Conservation (phyloP, 495 filamentous ascomycete genomes). For the Alectoria sarmentosa region DNA sequence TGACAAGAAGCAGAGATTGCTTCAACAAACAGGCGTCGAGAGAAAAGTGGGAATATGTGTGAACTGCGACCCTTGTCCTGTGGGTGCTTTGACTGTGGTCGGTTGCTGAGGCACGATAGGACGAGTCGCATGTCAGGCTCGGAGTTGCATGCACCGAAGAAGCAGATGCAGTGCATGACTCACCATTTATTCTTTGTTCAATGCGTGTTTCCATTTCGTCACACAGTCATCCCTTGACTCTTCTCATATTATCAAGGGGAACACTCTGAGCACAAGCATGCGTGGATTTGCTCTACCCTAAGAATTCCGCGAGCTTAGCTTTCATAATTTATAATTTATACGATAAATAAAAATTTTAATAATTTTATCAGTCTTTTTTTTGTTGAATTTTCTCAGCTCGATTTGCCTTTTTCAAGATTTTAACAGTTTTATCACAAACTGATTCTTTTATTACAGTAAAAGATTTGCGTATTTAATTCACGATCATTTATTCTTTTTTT, state of each 20-base stretch:
- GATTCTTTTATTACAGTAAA: too few relatives aligned
- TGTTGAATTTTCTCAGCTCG: too few relatives aligned
- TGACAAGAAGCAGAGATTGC: background rate
- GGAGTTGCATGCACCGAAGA: background rate
- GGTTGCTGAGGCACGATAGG: background rate
- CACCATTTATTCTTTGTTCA: background rate
- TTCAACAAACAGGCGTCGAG: background rate
- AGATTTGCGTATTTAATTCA: too few relatives aligned
- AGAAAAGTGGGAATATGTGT: background rate
- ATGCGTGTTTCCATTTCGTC: background rate
- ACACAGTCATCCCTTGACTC: too few relatives aligned
- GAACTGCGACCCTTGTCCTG: background rate
- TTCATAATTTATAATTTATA: too few relatives aligned
- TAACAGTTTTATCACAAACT: too few relatives aligned
- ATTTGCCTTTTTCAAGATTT: too few relatives aligned
- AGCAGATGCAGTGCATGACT: background rate
- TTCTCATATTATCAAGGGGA: background rate
- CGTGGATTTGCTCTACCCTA: too few relatives aligned
- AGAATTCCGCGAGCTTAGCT: too few relatives aligned
- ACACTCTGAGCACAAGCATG: background rate
- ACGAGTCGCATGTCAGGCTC: background rate
- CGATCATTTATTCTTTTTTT: too few relatives aligned
- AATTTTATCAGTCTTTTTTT: too few relatives aligned
- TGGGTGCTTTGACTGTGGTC: background rate
- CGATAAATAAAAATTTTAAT: too few relatives aligned